A percentile compares a stretch with the other conserved stretches of the same genome.
Evolutionary conservation across 208 protist genomes (phyloP).

Genomic region (Crithidia expoeki): DNA sequence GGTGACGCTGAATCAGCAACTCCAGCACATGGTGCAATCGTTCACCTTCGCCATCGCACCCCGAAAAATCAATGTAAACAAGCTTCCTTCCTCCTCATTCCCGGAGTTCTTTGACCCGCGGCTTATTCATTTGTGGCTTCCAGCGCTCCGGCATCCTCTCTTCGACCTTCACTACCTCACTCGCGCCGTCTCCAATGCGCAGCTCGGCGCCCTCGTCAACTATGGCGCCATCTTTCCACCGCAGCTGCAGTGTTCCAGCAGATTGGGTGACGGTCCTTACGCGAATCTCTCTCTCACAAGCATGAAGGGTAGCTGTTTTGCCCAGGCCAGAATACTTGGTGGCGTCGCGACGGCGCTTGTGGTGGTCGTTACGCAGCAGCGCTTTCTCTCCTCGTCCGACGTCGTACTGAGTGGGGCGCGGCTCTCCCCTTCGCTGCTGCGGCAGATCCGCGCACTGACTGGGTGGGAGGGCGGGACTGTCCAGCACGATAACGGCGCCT

Average conservation of each 20-base stretch:
- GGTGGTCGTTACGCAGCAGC: conserved; percentile 65
- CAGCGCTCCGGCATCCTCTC: conserved; percentile 55
- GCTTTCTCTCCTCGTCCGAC: conserved; percentile 59
- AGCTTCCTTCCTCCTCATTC: background rate
- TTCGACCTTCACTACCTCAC: conserved; percentile 41
- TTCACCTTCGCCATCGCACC: conserved; percentile 9
- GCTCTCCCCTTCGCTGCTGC: conserved; percentile 55
- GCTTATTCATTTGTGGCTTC: conserved; percentile 60
- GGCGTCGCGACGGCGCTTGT: conserved; percentile 27
- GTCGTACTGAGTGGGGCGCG: conserved; percentile 61
- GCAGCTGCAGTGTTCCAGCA: background rate
- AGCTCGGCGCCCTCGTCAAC: background rate
- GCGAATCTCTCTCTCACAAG: background rate
- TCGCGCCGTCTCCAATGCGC: background rate
- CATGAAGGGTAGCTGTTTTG: conserved; percentile 18
- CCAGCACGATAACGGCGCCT: background rate
- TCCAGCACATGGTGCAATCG: conserved; percentile 20
- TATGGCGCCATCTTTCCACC: background rate
- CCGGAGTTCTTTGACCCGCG: background rate
- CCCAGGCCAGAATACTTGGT: conserved; percentile 1
- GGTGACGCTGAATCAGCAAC: conserved; percentile 5
- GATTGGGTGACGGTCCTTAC: conserved; percentile 1
- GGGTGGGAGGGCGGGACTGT: conserved; percentile 24
- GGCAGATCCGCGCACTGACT: conserved; percentile 44
- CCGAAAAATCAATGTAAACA: background rate